These are phyloP conservation scores for Aspergillus taichungensis DNA, from an alignment of 495 filamentous ascomycete species.

Conservation along the genomic window DNA sequence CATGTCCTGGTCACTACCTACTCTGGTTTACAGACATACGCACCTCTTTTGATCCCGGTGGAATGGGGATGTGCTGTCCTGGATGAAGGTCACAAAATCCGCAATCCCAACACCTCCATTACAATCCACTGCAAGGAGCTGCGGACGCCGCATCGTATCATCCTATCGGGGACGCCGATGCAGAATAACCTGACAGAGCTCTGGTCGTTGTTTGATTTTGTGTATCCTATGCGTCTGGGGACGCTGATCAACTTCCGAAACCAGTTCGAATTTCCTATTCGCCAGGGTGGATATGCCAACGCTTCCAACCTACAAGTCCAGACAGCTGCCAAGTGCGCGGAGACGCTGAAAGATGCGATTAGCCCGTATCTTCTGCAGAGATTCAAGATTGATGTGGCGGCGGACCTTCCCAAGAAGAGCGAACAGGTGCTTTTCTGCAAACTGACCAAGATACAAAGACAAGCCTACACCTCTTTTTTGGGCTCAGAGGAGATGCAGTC, in stretches of 20 bases:
- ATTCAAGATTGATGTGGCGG: constrained; percentile 85
- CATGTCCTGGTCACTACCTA: constrained; percentile 95
- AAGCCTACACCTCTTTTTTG: constrained; percentile 73
- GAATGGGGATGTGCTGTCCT: constrained; percentile 92
- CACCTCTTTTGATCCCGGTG: constrained; percentile 62
- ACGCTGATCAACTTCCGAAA: constrained; percentile 82
- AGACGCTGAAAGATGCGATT: constrained; percentile 83
- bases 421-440: constrained; percentile 95
- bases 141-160: constrained; percentile 77
- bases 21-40: constrained; percentile 81
- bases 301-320: constrained; percentile 87
- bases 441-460: constrained; percentile 65
- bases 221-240: constrained; percentile 90
- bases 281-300: constrained; percentile 84
- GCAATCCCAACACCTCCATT: constrained; percentile 86
- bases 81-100: constrained; percentile 96
- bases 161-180: constrained; percentile 92
- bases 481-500: constrained; percentile 69
- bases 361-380: constrained; percentile 89
- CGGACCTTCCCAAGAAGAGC: constrained; percentile 87
- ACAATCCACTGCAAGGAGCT: constrained; percentile 91
- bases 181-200: constrained; percentile 96
- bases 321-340: constrained; percentile 82
- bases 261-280: constrained; percentile 88
- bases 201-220: constrained; percentile 95